Conservation (phyloP, 176 grass and related monocot species). For the Cenchrus purpureus region DNA sequence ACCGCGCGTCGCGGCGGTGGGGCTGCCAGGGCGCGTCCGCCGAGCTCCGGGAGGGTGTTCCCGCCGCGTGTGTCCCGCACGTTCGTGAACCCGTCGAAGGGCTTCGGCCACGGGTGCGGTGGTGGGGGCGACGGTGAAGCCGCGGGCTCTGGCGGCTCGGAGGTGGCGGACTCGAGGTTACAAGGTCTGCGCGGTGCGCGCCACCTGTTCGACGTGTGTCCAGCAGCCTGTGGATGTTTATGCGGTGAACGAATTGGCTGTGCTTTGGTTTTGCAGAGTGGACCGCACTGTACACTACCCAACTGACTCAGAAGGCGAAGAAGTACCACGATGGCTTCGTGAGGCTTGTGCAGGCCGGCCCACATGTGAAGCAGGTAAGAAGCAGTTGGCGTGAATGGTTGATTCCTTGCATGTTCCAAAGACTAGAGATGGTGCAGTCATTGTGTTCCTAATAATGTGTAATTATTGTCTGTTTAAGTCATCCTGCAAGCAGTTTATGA, state of each 20-base stretch:
- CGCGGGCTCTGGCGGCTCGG: not conserved
- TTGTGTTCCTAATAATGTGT: not conserved
- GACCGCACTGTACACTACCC: constrained; percentile 66
- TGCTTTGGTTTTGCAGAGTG: constrained; percentile 45
- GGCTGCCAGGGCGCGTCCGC: constrained; percentile 14
- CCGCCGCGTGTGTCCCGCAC: not conserved
- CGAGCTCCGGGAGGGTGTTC: constrained; percentile 6
- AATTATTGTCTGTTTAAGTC: not conserved
- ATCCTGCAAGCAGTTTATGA: constrained; percentile 10
- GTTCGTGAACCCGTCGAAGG: constrained; percentile 31
- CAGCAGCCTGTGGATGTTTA: not conserved
- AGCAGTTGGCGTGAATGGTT: not conserved
- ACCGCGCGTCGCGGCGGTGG: constrained; percentile 12
- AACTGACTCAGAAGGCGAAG: constrained; percentile 83
- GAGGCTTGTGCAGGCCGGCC: constrained; percentile 51
- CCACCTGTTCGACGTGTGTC: constrained; percentile 38
- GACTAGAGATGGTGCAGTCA: not conserved
- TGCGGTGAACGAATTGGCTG: not conserved
- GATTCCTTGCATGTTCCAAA: not conserved
- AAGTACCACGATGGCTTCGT: constrained; percentile 74
- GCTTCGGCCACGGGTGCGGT: not conserved
- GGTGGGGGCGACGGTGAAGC: constrained; percentile 6
- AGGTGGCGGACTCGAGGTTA: constrained; percentile 1
- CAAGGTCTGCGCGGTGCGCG: constrained; percentile 31
- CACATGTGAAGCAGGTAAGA: constrained; percentile 62